Evolutionary conservation across 2,329 filamentous ascomycete species (phyloP), one percentile per base, ranked within the genome.

Genomic region (Ophiobolus disseminans): DNA sequence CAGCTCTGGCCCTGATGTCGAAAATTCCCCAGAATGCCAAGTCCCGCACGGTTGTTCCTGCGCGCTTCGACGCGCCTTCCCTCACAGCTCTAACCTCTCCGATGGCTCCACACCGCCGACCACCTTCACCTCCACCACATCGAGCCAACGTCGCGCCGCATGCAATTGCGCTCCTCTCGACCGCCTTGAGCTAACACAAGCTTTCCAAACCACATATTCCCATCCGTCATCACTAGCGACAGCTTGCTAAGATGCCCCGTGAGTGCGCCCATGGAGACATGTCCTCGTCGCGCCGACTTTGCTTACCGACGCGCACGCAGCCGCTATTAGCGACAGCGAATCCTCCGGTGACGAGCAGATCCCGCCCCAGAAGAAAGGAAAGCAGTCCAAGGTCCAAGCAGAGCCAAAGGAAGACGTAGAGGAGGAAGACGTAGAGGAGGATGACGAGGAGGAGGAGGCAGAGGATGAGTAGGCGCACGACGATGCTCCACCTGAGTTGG

Each of bases 391-490:
- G 22, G 43, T 37, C 16, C 11, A 55, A 7, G 35, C 39, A 20
- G 48, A 58, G 16, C 39, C 41, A 4, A 41, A 39, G 20, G 55
- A 48, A 3, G 62, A 59, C 6, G 60, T 62, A 28, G 56, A 57
- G 2, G 53, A 50, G 2, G 58, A 65, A 2, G 61, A 63, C 0
- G 67, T 64, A 2, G 66, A 68, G 0, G 70, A 74, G 3, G 69
- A 65, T 35, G 74, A 71, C 1, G 73, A 79, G 11, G 76, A 79
- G n/a, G 62, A 62, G 2, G 61, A 65, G 5, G 63, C 66, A 0
- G 66, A 65, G 1, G 66, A 66, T 1, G 70, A 74, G 8, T 70
- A 65, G 42, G 75, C 73, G 4, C 74, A 80, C 17, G 77, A 79
- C 23, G 83, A 78, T 32, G 30, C 30, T 5, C 5, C 7, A 31